These are phyloP conservation scores for Aspergillus unguis DNA, from an alignment of 2,329 filamentous ascomycete species.

Conservation along the genomic window DNA sequence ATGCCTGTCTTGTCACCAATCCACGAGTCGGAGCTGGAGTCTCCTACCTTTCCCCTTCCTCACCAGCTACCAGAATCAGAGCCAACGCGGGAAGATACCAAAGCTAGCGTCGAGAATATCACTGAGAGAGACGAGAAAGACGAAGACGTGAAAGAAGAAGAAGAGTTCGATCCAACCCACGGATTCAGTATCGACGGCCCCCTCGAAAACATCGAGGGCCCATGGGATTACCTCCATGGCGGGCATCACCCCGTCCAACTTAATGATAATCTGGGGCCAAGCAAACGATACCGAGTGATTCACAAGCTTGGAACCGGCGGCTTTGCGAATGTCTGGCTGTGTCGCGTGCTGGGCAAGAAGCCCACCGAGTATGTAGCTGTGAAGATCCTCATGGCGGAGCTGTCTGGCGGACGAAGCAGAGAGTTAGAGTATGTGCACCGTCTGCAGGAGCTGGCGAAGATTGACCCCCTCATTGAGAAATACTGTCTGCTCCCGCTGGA, in stretches of 20 bases:
- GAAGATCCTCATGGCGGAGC: background rate
- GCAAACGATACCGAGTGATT: background rate
- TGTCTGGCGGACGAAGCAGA: background rate
- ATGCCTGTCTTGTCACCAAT: too few relatives aligned
- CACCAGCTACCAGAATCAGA: too few relatives aligned
- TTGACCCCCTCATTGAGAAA: background rate
- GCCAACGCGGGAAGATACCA: too few relatives aligned
- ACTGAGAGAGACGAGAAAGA: background rate
- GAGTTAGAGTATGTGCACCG: background rate
- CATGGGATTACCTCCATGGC: background rate
- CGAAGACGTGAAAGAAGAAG: too few relatives aligned
- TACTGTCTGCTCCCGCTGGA: background rate
- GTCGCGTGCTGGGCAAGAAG: background rate
- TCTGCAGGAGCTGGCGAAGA: background rate
- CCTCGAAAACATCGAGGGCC: background rate
- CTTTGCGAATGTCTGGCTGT: slow-evolving; percentile 3
- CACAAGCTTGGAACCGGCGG: background rate
- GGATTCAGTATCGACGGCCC: background rate
- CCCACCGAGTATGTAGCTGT: background rate
- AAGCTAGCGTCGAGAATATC: background rate
- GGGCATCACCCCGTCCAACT: slow-evolving; percentile 1
- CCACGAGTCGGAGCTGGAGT: too few relatives aligned
- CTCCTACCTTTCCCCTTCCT: too few relatives aligned
- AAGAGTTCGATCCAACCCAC: too few relatives aligned
- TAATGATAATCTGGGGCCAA: background rate